Evolutionary conservation across 176 grass and related monocot genomes (phyloP).

Genomic region (Aegilops sharonensis): DNA sequence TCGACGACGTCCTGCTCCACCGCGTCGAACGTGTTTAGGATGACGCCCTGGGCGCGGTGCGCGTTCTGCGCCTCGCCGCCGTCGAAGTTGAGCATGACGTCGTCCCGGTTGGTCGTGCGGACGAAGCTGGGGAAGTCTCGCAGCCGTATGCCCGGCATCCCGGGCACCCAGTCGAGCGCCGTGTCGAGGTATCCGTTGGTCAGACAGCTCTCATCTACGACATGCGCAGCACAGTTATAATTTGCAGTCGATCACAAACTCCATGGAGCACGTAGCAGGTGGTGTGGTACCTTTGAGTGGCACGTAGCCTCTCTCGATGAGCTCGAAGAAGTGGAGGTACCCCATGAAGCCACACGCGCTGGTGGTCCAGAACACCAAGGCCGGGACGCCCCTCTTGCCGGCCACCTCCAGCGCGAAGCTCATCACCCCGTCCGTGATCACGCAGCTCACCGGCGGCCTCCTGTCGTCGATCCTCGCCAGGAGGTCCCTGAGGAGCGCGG

Average conservation of each 20-base stretch:
- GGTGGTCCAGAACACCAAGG: constrained; percentile 47
- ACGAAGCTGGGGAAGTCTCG: constrained; percentile 65
- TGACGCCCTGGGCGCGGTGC: constrained; percentile 39
- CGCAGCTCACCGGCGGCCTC: constrained; percentile 41
- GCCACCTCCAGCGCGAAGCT: constrained; percentile 46
- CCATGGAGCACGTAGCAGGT: background rate
- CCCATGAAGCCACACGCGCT: constrained; percentile 56
- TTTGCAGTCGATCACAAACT: background rate
- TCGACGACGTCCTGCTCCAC: constrained; percentile 48
- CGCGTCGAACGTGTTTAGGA: constrained; percentile 63
- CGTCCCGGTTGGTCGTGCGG: constrained; percentile 45
- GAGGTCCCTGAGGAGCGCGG: constrained; percentile 28
- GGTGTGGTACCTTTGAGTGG: constrained; percentile 41
- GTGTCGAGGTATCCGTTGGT: constrained; percentile 58
- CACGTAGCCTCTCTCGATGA: constrained; percentile 45
- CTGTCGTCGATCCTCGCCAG: constrained; percentile 30
- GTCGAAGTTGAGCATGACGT: constrained; percentile 51
- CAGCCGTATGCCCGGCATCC: constrained; percentile 36
- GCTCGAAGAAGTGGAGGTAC: constrained; percentile 41
- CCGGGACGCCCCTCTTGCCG: constrained; percentile 34
- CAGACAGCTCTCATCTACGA: constrained; percentile 39
- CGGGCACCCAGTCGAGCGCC: constrained; percentile 45
- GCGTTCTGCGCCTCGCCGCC: constrained; percentile 41
- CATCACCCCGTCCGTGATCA: constrained; percentile 49
- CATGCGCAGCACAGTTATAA: background rate